A percentile compares a stretch with the other conserved stretches of the same genome.
These are phyloP conservation scores for Piper longum DNA, from an alignment of 164 flowering plant species.

Conservation along the genomic window DNA sequence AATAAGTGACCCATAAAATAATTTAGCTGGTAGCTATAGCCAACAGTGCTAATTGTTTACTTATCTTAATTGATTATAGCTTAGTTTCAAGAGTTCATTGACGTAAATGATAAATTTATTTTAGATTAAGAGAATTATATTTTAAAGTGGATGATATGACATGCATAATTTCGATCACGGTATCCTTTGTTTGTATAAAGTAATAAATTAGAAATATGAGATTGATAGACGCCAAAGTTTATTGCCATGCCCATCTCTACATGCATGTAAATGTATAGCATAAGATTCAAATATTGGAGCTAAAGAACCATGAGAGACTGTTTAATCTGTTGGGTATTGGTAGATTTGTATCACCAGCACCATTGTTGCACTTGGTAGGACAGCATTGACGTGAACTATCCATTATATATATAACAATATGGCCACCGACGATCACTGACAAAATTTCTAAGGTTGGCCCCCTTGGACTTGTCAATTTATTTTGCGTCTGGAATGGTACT, in stretches of 20 bases:
- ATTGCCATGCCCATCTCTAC: neutral
- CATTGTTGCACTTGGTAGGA: neutral
- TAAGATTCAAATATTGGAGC: neutral
- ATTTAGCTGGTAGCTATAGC: too few species aligned
- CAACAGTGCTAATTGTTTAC: too few species aligned
- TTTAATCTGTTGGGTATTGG: too few species aligned
- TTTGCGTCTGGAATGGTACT: too few species aligned
- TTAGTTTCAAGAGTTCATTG: too few species aligned
- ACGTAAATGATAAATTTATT: too few species aligned
- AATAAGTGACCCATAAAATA: too few species aligned
- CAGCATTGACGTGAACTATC: neutral
- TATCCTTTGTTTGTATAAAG: too few species aligned
- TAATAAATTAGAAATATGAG: too few species aligned
- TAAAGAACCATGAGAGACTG: neutral
- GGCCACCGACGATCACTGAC: neutral
- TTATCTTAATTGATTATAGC: too few species aligned
- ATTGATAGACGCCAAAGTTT: neutral
- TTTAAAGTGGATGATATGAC: neutral
- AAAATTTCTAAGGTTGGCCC: neutral
- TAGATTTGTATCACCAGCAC: too few species aligned
- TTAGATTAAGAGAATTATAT: too few species aligned
- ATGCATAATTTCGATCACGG: neutral
- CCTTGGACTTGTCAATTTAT: neutral
- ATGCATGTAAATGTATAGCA: neutral
- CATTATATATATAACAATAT: neutral